Conservation (phyloP, 805 yeast genomes). For the Hanseniaspora thailandica region DNA sequence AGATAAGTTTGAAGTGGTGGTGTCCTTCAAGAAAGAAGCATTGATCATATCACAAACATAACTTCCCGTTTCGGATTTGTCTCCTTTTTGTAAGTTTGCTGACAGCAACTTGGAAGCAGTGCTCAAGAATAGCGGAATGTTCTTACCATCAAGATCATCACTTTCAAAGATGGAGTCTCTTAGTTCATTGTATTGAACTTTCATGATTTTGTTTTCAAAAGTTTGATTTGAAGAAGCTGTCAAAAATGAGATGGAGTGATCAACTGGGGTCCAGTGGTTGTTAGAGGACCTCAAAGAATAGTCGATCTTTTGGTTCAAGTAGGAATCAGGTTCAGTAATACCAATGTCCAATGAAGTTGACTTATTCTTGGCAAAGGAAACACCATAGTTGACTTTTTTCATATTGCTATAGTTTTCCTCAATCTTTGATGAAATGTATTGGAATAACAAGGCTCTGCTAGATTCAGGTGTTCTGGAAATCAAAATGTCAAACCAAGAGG, state of each 20-base stretch:
- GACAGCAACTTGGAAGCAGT: slow-evolving; percentile 2
- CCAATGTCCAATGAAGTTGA: slow-evolving; percentile 60
- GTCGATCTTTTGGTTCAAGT: slow-evolving; percentile 26
- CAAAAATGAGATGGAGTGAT: slow-evolving; percentile 17
- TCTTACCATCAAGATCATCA: not conserved
- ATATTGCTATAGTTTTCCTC: slow-evolving; percentile 19
- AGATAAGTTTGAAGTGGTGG: not conserved
- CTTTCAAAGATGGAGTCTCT: not conserved
- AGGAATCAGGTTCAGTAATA: slow-evolving; percentile 45
- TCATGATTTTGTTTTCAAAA: not conserved
- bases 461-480: slow-evolving; percentile 55
- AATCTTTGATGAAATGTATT: slow-evolving; percentile 43
- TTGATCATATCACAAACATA: slow-evolving; percentile 2
- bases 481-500: slow-evolving; percentile 53
- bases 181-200: not conserved
- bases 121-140: not conserved
- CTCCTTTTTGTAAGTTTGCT: not conserved
- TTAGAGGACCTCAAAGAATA: not conserved
- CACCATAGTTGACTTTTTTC: slow-evolving; percentile 57
- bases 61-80: not conserved
- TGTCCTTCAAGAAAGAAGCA: slow-evolving; percentile 1
- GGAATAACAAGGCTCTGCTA: slow-evolving; percentile 64
- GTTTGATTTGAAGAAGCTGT: not conserved
- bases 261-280: slow-evolving; percentile 1
- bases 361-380: slow-evolving; percentile 81